These are phyloP conservation scores for Crithidia expoeki DNA, from an alignment of 208 protist genomes.

Conservation along the genomic window DNA sequence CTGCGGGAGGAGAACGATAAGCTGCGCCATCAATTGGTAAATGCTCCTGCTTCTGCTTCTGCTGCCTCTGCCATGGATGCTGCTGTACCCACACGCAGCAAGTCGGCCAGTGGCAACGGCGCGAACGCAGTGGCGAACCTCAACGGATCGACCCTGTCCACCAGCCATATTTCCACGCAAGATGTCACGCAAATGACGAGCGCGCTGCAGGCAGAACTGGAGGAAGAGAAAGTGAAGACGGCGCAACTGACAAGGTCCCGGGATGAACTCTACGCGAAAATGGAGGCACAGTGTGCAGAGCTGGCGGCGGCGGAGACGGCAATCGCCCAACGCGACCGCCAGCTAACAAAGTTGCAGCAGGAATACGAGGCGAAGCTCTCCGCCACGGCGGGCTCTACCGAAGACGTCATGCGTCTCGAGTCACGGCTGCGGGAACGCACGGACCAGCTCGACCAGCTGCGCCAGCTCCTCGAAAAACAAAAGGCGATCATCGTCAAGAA, in stretches of 20 bases:
- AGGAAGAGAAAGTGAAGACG: slow-evolving; percentile 46
- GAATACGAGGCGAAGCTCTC: slow-evolving; percentile 64
- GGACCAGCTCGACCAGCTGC: slow-evolving; percentile 80
- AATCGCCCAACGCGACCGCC: slow-evolving; percentile 52
- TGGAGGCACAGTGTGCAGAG: slow-evolving; percentile 57
- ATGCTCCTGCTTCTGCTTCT: not conserved
- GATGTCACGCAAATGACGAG: slow-evolving; percentile 18
- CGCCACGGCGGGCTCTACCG: slow-evolving; percentile 28
- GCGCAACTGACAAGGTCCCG: slow-evolving; percentile 41
- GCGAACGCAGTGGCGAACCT: not conserved
- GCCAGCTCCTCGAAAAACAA: slow-evolving; percentile 75
- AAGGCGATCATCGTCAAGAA: slow-evolving; percentile 86
- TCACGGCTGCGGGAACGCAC: slow-evolving; percentile 62
- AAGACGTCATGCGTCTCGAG: slow-evolving; percentile 51
- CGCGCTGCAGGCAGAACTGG: slow-evolving; percentile 50
- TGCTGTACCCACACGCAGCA: slow-evolving; percentile 5
- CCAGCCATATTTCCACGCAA: not conserved
- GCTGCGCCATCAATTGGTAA: slow-evolving; percentile 34
- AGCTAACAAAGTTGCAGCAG: slow-evolving; percentile 51
- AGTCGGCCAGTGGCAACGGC: slow-evolving; percentile 12
- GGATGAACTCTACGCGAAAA: slow-evolving; percentile 57
- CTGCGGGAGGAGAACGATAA: slow-evolving; percentile 51
- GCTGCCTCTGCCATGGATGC: not conserved
- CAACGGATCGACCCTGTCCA: not conserved
- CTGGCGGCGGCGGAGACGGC: slow-evolving; percentile 36